Evolutionary conservation across 2,329 filamentous ascomycete genomes (phyloP).

Genomic region (Paracoccidioides lutzii): DNA sequence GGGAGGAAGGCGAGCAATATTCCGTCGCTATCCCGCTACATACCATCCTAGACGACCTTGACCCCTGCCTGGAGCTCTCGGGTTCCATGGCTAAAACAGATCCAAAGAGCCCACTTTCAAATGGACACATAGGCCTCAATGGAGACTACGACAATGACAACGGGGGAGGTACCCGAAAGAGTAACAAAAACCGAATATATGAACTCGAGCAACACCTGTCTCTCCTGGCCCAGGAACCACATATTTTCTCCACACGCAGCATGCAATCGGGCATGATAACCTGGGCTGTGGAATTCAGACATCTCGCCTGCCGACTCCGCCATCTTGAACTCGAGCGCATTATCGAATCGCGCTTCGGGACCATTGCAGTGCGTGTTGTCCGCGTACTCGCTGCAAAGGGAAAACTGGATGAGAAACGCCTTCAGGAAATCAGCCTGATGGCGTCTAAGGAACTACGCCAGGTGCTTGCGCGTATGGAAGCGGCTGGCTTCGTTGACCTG

Average conservation of each 20-base stretch:
- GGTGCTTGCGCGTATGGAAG: constrained; percentile 73
- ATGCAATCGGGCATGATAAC: constrained; percentile 46
- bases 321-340: constrained; percentile 71
- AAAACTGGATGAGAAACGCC: constrained; percentile 85
- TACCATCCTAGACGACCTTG: constrained; percentile 25
- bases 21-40: constrained; percentile 24
- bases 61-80: constrained; percentile 26
- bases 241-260: constrained; percentile 25
- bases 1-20: constrained; percentile 29
- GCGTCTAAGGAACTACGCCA: constrained; percentile 73
- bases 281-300: constrained; percentile 76
- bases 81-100: constrained; percentile 24
- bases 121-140: constrained; percentile 32
- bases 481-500: constrained; percentile 73
- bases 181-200: constrained; percentile 17
- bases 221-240: constrained; percentile 37
- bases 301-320: constrained; percentile 56
- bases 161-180: constrained; percentile 37
- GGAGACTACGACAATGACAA: constrained; percentile 37
- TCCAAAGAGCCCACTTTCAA: constrained; percentile 13
- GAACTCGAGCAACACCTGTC: constrained; percentile 30
- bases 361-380: constrained; percentile 65
- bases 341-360: constrained; percentile 64
- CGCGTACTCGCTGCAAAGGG: constrained; percentile 76
- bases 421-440: constrained; percentile 69